These are phyloP conservation scores for Naegleria fowleri DNA, from an alignment of 208 protist species.

Conservation along the genomic window DNA sequence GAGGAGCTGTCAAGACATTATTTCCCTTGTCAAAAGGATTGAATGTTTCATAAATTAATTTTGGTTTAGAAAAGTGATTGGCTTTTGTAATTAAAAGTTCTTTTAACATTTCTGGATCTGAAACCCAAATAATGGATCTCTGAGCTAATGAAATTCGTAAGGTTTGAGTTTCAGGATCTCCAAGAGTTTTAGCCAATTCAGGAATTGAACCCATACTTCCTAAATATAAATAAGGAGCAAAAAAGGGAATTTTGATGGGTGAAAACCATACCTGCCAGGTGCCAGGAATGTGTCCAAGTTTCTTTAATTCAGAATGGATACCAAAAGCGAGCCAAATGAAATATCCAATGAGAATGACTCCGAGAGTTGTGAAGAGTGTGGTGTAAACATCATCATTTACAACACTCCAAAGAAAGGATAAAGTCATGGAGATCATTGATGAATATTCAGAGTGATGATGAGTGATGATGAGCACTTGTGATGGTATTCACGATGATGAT, in stretches of 20 bases:
- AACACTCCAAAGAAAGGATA: too few species aligned
- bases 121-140: background rate
- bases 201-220: background rate
- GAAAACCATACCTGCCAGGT: background rate
- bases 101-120: background rate
- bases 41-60: background rate
- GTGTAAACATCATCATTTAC: too few species aligned
- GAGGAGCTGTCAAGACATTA: background rate
- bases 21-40: background rate
- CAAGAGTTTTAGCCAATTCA: background rate
- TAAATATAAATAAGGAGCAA: background rate
- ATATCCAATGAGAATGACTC: too few species aligned
- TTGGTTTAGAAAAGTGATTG: background rate
- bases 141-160: background rate
- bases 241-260: background rate
- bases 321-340: background rate
- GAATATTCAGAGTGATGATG: too few species aligned
- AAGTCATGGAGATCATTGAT: too few species aligned
- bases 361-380: too few species aligned
- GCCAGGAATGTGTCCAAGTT: background rate
- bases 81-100: background rate
- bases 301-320: background rate
- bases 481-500: too few species aligned
- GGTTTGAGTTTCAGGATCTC: background rate
- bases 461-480: too few species aligned